A percentile compares a stretch with the other conserved stretches of the same genome.
Evolutionary conservation across 108 stramenopile genomes (phyloP).

Genomic region (Licmophora abbreviata): DNA sequence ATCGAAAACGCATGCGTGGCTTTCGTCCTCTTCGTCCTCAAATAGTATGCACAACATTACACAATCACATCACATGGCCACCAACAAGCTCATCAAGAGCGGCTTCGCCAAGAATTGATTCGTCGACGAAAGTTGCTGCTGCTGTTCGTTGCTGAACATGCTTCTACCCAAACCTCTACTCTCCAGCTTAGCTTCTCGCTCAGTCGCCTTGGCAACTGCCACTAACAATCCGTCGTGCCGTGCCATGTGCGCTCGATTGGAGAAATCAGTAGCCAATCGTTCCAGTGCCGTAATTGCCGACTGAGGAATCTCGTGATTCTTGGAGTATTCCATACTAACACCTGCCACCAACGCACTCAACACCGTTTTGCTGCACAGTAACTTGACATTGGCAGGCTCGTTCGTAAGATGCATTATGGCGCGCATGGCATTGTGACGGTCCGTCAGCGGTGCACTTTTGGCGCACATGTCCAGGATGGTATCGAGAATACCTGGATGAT

Average conservation of each 20-base stretch:
- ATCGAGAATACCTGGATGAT: constrained; percentile 60
- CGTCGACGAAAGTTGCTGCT: too few relatives aligned
- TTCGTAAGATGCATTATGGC: constrained; percentile 80
- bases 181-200: constrained; percentile 66
- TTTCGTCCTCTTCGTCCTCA: too few relatives aligned
- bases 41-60: too few relatives aligned
- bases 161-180: too few relatives aligned
- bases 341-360: constrained; percentile 63
- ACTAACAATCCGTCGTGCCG: constrained; percentile 59
- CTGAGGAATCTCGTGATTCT: constrained; percentile 42
- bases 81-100: constrained; percentile 70
- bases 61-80: constrained; percentile 74
- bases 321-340: constrained; percentile 24
- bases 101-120: constrained; percentile 67
- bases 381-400: constrained; percentile 52
- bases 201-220: constrained; percentile 64
- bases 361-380: constrained; percentile 54
- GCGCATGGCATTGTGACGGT: constrained; percentile 72
- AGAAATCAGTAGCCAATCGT: constrained; percentile 69
- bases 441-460: constrained; percentile 21
- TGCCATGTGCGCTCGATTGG: constrained; percentile 74
- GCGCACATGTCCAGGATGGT: constrained; percentile 50
- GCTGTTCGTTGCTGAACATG: too few relatives aligned
- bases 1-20: too few relatives aligned
- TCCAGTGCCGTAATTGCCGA: constrained; percentile 74